Evolutionary conservation across 306 rosid genomes (phyloP).

Genomic region (Hylodesmum podocarpum): DNA sequence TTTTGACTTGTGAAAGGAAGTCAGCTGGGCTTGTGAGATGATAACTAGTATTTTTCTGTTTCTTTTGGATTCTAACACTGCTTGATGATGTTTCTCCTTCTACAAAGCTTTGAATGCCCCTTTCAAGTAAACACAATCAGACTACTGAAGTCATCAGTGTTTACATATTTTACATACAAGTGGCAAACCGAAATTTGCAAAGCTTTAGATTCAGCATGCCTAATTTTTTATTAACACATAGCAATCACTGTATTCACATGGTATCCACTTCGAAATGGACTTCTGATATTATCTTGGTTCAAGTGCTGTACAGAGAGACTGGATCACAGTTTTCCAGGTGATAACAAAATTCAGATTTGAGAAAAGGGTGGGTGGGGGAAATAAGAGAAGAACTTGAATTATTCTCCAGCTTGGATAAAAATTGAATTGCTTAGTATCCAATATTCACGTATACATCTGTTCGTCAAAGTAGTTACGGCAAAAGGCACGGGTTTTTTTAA

Average conservation of each 20-base stretch:
- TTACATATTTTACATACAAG: background rate
- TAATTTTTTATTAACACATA: background rate
- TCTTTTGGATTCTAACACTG: background rate
- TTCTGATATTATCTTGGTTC: constrained; percentile 12
- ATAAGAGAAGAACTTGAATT: background rate
- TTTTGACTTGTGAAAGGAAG: constrained; percentile 7
- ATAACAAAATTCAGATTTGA: background rate
- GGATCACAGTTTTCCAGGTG: background rate
- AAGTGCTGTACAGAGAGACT: background rate
- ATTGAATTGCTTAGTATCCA: background rate
- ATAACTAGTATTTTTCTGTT: background rate
- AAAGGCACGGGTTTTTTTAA: background rate
- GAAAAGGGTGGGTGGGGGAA: background rate
- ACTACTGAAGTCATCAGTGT: background rate
- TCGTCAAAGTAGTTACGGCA: background rate
- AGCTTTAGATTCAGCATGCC: constrained; percentile 1
- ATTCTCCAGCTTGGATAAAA: background rate
- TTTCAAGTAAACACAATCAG: background rate
- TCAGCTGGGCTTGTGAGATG: background rate
- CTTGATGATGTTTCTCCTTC: background rate
- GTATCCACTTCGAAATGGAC: background rate
- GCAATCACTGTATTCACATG: background rate
- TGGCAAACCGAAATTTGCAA: background rate
- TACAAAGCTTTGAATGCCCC: background rate
- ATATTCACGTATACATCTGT: background rate